Evolutionary conservation across 202 grass and related monocot genomes (phyloP).

Genomic region (Carex sylvatica): DNA sequence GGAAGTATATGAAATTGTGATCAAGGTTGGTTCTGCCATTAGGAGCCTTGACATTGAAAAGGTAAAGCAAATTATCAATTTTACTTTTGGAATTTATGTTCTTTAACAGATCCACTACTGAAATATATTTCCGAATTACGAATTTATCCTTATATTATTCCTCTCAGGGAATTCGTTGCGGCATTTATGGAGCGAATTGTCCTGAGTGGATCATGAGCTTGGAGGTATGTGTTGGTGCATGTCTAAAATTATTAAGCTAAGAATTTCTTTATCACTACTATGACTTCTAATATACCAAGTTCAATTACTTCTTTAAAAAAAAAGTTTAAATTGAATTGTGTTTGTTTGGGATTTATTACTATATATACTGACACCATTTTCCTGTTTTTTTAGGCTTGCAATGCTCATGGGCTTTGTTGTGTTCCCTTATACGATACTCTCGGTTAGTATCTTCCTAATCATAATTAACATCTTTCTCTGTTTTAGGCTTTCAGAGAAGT

Average conservation of each 20-base stretch:
- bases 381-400: slow-evolving; percentile 65
- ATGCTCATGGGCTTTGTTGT: slow-evolving; percentile 83
- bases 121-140: slow-evolving; percentile 14
- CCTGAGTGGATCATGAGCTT: slow-evolving; percentile 77
- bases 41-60: slow-evolving; percentile 53
- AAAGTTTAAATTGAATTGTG: neutral
- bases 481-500: neutral
- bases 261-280: neutral
- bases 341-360: neutral
- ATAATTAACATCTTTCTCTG: neutral
- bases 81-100: neutral
- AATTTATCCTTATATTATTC: slow-evolving; percentile 18
- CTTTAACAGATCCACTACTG: neutral
- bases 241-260: neutral
- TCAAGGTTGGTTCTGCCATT: slow-evolving; percentile 60
- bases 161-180: slow-evolving; percentile 57
- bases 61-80: slow-evolving; percentile 30
- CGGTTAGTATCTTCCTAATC: slow-evolving; percentile 44
- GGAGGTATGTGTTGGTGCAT: slow-evolving; percentile 39
- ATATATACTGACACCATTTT: neutral
- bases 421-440: slow-evolving; percentile 94
- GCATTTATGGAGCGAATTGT: slow-evolving; percentile 76
- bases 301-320: too few species aligned
- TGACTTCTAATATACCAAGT: neutral
- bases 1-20: slow-evolving; percentile 62